Percentiles rank a stretch among this genome's conserved stretches.
Conservation (phyloP, 2,329 filamentous ascomycete species). For the Ploettnerulaceae sp. region DNA sequence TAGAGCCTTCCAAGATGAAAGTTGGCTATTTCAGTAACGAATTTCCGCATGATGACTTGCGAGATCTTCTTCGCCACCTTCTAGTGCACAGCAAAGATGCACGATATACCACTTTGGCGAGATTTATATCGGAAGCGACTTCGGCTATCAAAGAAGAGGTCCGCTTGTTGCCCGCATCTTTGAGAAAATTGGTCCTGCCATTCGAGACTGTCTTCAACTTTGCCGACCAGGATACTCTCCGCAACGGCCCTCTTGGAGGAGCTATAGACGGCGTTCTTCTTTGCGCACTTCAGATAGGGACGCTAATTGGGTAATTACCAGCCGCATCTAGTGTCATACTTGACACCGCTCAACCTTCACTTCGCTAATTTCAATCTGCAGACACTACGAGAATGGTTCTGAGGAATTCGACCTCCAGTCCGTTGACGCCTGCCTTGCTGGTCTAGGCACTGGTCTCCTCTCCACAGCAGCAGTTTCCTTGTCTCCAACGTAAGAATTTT, state of each 20-base stretch:
- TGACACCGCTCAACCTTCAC: too few species aligned
- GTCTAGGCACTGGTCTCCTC: constrained; percentile 43
- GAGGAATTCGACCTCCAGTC: constrained; percentile 25
- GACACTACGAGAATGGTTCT: too few species aligned
- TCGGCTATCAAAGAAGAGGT: constrained; percentile 39
- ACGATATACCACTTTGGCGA: constrained; percentile 35
- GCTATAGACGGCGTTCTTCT: constrained; percentile 44
- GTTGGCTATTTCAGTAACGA: constrained; percentile 45
- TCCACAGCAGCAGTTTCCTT: constrained; percentile 40
- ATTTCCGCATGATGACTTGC: constrained; percentile 35
- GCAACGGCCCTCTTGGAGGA: constrained; percentile 39
- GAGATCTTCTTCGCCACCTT: constrained; percentile 38
- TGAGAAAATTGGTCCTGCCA: constrained; percentile 33
- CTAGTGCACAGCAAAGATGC: constrained; percentile 39
- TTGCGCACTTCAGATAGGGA: constrained; percentile 37
- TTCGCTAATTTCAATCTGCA: too few species aligned
- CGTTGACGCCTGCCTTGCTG: constrained; percentile 36
- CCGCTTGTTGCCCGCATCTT: constrained; percentile 26
- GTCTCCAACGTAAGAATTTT: constrained; percentile 36
- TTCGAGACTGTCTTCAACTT: constrained; percentile 38
- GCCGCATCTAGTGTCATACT: too few species aligned
- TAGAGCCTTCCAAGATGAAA: constrained; percentile 29
- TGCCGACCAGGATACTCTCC: constrained; percentile 35
- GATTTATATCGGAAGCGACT: constrained; percentile 40
- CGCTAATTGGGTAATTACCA: constrained; percentile 42